Percentiles rank a stretch among this genome's conserved stretches.
Conservation (phyloP, 148 eudicot genomes). For the Bassia scoparia region DNA sequence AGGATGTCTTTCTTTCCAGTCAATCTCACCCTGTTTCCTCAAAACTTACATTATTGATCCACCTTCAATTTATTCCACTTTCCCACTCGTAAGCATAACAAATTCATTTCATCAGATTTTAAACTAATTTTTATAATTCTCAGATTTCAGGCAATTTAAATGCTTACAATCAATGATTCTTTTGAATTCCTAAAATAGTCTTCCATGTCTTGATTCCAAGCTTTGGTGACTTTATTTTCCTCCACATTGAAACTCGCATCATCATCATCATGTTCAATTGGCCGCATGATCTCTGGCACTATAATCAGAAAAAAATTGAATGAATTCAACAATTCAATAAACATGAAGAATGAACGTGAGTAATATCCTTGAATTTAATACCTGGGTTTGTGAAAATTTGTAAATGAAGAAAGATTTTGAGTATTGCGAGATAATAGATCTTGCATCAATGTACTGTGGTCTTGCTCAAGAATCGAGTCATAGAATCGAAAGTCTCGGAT, state of each 20-base stretch:
- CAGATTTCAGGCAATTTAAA: background rate
- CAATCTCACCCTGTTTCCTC: slow-evolving; percentile 71
- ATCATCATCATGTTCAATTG: slow-evolving; percentile 2
- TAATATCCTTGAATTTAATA: background rate
- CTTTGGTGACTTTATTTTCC: slow-evolving; percentile 6
- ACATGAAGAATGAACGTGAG: background rate
- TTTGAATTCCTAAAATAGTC: slow-evolving; percentile 43
- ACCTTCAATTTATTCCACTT: slow-evolving; percentile 69
- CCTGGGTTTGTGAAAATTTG: slow-evolving; percentile 6
- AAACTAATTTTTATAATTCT: background rate
- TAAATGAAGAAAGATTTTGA: slow-evolving; percentile 25
- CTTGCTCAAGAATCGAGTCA: slow-evolving; percentile 55
- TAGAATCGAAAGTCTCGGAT: slow-evolving; percentile 37
- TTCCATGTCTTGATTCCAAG: slow-evolving; percentile 41
- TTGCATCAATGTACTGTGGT: slow-evolving; percentile 44
- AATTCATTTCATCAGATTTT: background rate
- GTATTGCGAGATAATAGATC: no score
- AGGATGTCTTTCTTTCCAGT: slow-evolving; percentile 62
- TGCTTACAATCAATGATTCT: slow-evolving; percentile 49
- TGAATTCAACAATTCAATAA: background rate
- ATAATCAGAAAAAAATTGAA: background rate
- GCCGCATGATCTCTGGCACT: background rate
- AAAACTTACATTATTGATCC: slow-evolving; percentile 76
- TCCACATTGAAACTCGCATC: background rate
- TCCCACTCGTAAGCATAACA: slow-evolving; percentile 46